Percentiles rank a stretch among this genome's conserved stretches.
These are phyloP conservation scores for Meyerozyma elateridarum DNA, from an alignment of 1,139 yeast species.

Conservation along the genomic window DNA sequence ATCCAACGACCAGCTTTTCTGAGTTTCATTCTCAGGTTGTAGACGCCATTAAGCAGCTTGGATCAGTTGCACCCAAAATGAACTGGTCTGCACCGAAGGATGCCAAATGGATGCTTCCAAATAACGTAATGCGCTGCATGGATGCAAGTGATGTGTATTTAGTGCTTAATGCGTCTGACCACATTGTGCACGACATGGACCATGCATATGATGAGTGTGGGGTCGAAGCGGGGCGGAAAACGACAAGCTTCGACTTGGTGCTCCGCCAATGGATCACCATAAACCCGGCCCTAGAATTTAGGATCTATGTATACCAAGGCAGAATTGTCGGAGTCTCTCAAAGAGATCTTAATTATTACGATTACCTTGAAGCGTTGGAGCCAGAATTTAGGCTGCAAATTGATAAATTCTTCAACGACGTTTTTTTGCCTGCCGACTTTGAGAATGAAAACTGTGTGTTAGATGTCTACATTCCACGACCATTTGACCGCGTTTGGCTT, in stretches of 20 bases:
- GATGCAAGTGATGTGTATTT: slow-evolving; percentile 72
- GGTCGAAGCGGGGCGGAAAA: slow-evolving; percentile 9
- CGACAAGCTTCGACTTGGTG: slow-evolving; percentile 53
- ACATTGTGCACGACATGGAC: slow-evolving; percentile 77
- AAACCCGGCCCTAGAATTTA: slow-evolving; percentile 86
- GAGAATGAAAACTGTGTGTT: slow-evolving; percentile 34
- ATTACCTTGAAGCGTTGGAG: slow-evolving; percentile 49
- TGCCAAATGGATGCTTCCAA: slow-evolving; percentile 85
- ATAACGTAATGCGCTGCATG: slow-evolving; percentile 68
- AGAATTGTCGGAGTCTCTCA: slow-evolving; percentile 72
- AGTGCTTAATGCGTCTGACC: slow-evolving; percentile 80
- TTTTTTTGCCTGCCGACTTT: slow-evolving; percentile 24
- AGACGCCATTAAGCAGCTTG: slow-evolving; percentile 33
- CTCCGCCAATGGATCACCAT: slow-evolving; percentile 74
- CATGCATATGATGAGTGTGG: slow-evolving; percentile 54
- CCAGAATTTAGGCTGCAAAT: slow-evolving; percentile 33
- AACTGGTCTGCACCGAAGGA: slow-evolving; percentile 98
- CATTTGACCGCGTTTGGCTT: slow-evolving; percentile 58
- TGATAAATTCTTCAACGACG: slow-evolving; percentile 44
- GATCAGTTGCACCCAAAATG: slow-evolving; percentile 76
- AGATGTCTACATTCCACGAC: slow-evolving; percentile 80
- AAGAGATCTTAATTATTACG: slow-evolving; percentile 79
- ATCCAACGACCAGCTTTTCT: slow-evolving; percentile 41
- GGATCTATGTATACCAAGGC: slow-evolving; percentile 69
- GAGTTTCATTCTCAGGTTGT: slow-evolving; percentile 54